Evolutionary conservation across 768 basidiomycete genomes (phyloP).

Genomic region (Psilocybe tampanensis): DNA sequence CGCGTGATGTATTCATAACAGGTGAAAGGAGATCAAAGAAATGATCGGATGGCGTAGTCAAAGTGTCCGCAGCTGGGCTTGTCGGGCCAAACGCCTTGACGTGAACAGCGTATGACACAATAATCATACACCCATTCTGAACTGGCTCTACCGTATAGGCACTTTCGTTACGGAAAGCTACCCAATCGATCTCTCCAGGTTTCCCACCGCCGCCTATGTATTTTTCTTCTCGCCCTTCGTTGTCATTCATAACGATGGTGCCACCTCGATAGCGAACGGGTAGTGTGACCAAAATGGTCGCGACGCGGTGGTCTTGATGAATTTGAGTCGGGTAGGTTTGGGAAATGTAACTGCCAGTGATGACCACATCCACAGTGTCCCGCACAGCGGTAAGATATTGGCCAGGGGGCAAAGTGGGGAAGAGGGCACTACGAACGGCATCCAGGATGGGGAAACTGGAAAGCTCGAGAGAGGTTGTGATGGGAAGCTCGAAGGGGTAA

Average conservation of each 20-base stretch:
- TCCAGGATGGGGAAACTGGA: constrained; percentile 84
- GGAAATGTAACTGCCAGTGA: constrained; percentile 59
- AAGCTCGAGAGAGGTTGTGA: constrained; percentile 78
- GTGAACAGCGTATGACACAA: constrained; percentile 72
- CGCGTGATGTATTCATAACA: constrained; percentile 71
- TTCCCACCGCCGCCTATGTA: constrained; percentile 66
- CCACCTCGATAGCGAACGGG: constrained; percentile 79
- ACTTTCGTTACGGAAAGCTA: constrained; percentile 74
- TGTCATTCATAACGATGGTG: constrained; percentile 56
- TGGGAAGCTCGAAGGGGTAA: constrained; percentile 71
- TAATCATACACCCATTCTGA: constrained; percentile 68
- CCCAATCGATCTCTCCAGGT: constrained; percentile 74
- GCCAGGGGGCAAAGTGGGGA: constrained; percentile 67
- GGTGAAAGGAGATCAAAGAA: constrained; percentile 75
- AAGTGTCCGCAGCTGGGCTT: constrained; percentile 52
- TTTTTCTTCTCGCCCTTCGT: constrained; percentile 58
- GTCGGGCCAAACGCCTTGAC: constrained; percentile 67
- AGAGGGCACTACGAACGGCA: constrained; percentile 70
- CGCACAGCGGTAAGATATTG: constrained; percentile 69
- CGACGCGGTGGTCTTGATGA: constrained; percentile 68
- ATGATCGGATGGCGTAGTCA: constrained; percentile 73
- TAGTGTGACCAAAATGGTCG: constrained; percentile 73
- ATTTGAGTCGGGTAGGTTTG: constrained; percentile 50
- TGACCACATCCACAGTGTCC: constrained; percentile 72
- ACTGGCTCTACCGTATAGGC: constrained; percentile 75